Evolutionary conservation across 345 rosid species (phyloP), one percentile per base, ranked within the genome.

Genomic region (Pseudoturritis turrita): DNA sequence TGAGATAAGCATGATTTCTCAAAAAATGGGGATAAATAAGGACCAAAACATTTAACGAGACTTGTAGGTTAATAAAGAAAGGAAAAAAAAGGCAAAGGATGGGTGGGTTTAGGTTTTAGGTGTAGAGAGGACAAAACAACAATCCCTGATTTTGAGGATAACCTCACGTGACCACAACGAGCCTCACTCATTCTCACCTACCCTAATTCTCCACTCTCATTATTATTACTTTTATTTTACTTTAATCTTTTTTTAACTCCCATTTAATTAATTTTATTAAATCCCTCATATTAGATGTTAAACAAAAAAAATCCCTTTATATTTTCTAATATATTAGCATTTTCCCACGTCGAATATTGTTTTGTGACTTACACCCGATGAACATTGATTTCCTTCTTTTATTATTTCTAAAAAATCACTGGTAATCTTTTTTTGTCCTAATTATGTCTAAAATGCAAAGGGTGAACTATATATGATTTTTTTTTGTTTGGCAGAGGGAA

Each of bases 71-170:
- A 26, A 36, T 56, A 65, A 64, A 73, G 18, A 61, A 60, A 60
- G 17, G 0, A 0, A 43, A 9, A 19, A 12, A 4, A 21, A 7
- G 17, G 47, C 21, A 52, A 68, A 51, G 64, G 37, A 69, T 69
- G 59, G 36, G 70, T 75, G 45, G 64, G 74, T 62, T 76, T 68
- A 69, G 43, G 78, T 60, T 33, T 43, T 33, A 62, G 45, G 4
- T 33, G 36, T 51, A 62, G 14, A 60, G 68, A 51, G 28, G 68
- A 68, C 62, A 69, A 76, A 76, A 76, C 75, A 68, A 68, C 26
- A 53, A 55, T 53, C 59, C 79, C 79, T 76, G 65, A 62, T 76
- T 69, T 76, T 69, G 79, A 76, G 75, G 79, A 62, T 44, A 8
- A 9, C 37, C 74, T 76, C 79, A 76, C 79, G 75, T 76, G 79